A percentile compares a stretch with the other conserved stretches of the same genome.
Conservation (phyloP, 148 eudicot genomes). For the Nepenthes gracilis region DNA sequence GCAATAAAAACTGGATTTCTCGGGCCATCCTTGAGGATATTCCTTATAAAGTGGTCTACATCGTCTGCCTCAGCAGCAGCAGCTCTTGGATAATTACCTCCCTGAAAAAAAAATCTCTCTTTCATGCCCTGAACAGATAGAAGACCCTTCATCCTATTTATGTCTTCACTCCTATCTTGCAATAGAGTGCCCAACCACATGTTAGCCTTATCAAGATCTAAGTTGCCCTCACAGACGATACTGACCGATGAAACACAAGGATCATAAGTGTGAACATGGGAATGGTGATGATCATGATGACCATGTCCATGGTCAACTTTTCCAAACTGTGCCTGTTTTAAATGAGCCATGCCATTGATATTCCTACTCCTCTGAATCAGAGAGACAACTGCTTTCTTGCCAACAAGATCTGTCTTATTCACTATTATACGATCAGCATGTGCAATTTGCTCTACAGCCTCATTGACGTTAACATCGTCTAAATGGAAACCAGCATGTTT, state of each 20-base stretch:
- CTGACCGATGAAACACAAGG: conserved; percentile 98
- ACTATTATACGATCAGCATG: conserved; percentile 82
- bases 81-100: too few relatives aligned
- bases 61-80: too few relatives aligned
- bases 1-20: too few relatives aligned
- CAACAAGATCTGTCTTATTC: conserved; percentile 97
- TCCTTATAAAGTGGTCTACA: too few relatives aligned
- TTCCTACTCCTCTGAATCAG: conserved; percentile 59
- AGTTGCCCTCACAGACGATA: conserved; percentile 95
- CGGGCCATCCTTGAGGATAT: too few relatives aligned
- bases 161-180: conserved; percentile 82
- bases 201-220: conserved; percentile 97
- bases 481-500: conserved; percentile 71
- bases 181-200: conserved; percentile 81
- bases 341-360: conserved; percentile 75
- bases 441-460: conserved; percentile 83
- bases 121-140: conserved; percentile 77
- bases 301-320: conserved; percentile 86
- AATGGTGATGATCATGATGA: conserved; percentile 61
- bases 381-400: conserved; percentile 47
- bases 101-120: conserved; percentile 98
- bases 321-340: conserved; percentile 67
- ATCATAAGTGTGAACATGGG: conserved; percentile 92
- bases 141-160: conserved; percentile 96
- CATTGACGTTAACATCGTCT: conserved; percentile 90